Conservation (phyloP, 345 rosid species). For the Lenwebbia sp. region DNA sequence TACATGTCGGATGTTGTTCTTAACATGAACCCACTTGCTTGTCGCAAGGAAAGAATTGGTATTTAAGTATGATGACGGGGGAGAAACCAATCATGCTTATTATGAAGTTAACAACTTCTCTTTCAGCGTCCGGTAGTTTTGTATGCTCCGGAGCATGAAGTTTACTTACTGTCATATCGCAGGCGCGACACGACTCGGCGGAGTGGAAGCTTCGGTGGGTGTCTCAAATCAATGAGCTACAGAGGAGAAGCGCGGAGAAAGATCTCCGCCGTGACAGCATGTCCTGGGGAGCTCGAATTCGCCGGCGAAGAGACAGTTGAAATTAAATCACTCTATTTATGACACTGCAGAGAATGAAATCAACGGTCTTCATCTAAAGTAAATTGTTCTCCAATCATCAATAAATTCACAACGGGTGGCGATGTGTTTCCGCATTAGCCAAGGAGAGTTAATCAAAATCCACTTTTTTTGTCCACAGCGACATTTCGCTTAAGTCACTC, state of each 20-base stretch:
- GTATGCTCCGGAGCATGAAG: neutral
- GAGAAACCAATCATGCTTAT: neutral
- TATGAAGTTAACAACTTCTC: neutral
- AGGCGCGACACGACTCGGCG: neutral
- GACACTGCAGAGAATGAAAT: neutral
- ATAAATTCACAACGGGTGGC: neutral
- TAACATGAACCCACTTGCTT: neutral
- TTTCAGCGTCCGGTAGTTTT: neutral
- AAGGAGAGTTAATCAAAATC: neutral
- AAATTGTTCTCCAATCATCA: neutral
- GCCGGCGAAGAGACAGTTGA: neutral
- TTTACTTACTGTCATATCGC: neutral
- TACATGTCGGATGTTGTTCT: neutral
- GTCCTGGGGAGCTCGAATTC: slow-evolving; percentile 14
- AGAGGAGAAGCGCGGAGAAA: neutral
- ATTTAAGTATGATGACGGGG: neutral
- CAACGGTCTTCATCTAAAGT: neutral
- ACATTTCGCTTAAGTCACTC: neutral
- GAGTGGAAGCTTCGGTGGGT: slow-evolving; percentile 10
- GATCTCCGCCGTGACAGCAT: neutral
- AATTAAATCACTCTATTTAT: neutral
- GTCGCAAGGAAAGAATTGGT: neutral
- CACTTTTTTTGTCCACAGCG: neutral
- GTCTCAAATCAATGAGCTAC: slow-evolving; percentile 12
- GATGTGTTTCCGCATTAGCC: neutral